phyloP scores from a whole-genome alignment of 257 asterid genomes.

The Handroanthus guayacan region DNA sequence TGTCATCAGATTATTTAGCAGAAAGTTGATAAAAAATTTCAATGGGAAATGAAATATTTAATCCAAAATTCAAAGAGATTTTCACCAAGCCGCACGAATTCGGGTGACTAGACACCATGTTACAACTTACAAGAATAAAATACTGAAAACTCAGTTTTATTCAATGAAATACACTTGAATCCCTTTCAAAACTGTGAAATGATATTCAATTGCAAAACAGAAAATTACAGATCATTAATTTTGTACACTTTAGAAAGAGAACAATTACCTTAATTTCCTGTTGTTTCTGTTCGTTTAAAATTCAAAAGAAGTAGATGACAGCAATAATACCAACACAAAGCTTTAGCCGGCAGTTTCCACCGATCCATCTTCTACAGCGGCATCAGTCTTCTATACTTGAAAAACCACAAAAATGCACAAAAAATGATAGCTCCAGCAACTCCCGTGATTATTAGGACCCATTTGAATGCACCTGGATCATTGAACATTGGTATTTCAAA shows the following conservation, averaged over 20 bases:
- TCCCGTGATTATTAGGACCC: conserved; percentile 90
- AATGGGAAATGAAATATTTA: no score
- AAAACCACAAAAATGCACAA: conserved; percentile 75
- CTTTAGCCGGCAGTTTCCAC: conserved; percentile 20
- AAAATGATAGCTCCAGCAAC: conserved; percentile 67
- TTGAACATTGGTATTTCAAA: conserved; percentile 70
- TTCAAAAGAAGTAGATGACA: conserved; percentile 16
- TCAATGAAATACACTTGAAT: no score
- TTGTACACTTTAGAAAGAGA: conserved; percentile 33
- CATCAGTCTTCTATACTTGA: conserved; percentile 86
- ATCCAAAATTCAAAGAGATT: no score
- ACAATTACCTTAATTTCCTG: conserved; percentile 18
- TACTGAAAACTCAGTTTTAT: no score
- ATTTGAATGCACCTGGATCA: conserved; percentile 75
- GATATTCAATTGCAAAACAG: no score
- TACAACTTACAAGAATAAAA: no score
- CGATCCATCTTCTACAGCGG: conserved; percentile 62
- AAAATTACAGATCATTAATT: background rate
- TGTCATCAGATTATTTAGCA: no score
- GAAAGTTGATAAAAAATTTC: no score
- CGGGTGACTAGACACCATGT: no score
- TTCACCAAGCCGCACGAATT: no score
- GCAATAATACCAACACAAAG: background rate
- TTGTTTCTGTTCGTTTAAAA: conserved; percentile 23
- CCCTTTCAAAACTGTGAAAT: no score